Evolutionary conservation across 2,329 filamentous ascomycete genomes (phyloP), one percentile per base, ranked within the genome.

Genomic region (Aspergillus melleus): DNA sequence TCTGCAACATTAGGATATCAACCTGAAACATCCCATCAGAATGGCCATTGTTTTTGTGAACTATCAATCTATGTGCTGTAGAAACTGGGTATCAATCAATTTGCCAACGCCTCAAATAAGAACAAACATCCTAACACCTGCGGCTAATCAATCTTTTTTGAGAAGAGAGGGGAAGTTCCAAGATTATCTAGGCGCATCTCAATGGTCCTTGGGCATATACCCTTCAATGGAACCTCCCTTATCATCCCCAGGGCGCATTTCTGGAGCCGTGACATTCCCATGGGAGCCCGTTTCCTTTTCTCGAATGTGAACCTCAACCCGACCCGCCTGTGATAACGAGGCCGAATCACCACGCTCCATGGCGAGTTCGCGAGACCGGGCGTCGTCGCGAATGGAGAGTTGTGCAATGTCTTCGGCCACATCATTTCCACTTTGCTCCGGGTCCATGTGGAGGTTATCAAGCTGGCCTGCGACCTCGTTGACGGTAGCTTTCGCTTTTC

Each of bases 201-300:
- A 66, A 14, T 62, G 39, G 4, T 68, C 65, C 16, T 71, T 69
- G 9, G 77, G 77, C 26, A 74, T 61, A 62, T 78, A 77, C 9
- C 77, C 77, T 66, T 79, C 77, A 58, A 79, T 77, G 19, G 77
- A 75, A 39, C 77, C 77, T 30, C 76, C 77, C 14, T 60, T 66
- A 24, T 67, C 61, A 62, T 76, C 70, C 52, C 72, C 72, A 1
- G 74, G 68, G 19, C 69, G 68, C 66, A 70, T 62, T 29, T 72
- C 66, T 14, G 77, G 76, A n/a, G 73, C 66, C 6, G 62, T 62
- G 24, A 69, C 70, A 9, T 59, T 52, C 2, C 54, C 62, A 6
- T 59, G 56, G 3, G 60, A 24, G 11, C 59, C 58, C 54, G 57
- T 58, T 9, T 70, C 60, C 32, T 75, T 76, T 59, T 78, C 76